Evolutionary conservation across 202 grass and related monocot genomes (phyloP), one percentile per base, ranked within the genome.

Genomic region (Bolboschoenoplectus hybrid): DNA sequence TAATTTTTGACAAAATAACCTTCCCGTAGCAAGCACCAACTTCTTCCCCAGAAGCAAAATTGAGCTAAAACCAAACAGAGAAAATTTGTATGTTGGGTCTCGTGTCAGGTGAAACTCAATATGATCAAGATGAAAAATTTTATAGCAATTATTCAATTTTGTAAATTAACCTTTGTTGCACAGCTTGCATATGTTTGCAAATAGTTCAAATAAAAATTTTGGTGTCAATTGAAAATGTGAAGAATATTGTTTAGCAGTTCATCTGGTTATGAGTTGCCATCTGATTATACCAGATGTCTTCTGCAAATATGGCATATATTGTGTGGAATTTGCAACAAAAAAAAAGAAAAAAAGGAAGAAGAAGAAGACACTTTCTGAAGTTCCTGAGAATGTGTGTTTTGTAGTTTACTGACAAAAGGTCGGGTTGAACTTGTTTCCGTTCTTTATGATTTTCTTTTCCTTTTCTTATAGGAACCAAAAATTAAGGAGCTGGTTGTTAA

Each of bases 381-480:
- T 10, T 14, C 41, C 16, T 2, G 67, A 1, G 9, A 14, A 36
- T 1, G 9, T 68, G 64, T 50, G 20, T 74, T 74, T 50, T 74
- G 4, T 73, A 47, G 17, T 50, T 51, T 34, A 52, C 49, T 51
- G 8, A 53, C n/a, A 76, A 14, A 35, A 76, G 11, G 14, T 76
- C 47, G 9, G 38, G 74, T 58, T 58, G 6, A 10, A 56, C 5
- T 40, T 39, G 3, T 79, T 58, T 58, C 3, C 58, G 6, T 17
- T 79, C 6, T 53, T 80, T 49, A n/a, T 72, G 34, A 86, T 63
- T 74, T 16, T 1, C 2, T 61, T 56, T 74, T 82, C 1, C 55
- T 84, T 46, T 50, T 38, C 66, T 47, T 57, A 20, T 67, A 89
- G 88, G 88, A 86, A 13, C 75, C 65, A 72, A 85, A 40, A 58